Base-by-base conservation (phyloP, 306 rosid genomes). In the Cicer cuneatum region DNA sequence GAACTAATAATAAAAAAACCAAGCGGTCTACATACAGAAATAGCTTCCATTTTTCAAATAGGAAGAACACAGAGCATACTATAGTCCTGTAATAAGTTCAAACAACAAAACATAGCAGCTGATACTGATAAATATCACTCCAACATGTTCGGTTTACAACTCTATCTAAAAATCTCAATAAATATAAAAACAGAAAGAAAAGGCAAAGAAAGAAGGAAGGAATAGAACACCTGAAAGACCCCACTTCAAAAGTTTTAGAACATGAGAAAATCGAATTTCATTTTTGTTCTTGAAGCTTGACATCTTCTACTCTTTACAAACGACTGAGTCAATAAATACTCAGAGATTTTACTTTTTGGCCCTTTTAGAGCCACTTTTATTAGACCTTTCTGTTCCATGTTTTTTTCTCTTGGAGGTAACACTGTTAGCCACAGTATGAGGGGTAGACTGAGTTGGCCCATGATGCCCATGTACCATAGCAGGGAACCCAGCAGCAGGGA, bases 401-500 rank as follows among this genome's bases (percentile, higher is more conserved):
- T 67, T 81, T 47, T 67, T 83, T 67, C 86, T 64, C 19, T 78
- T 81, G 83, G 86, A 75, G 69, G 73, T 53, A 58, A 56, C 72
- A 72, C 78, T 80, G 81, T 76, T 60, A 67, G 70, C 69, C 61
- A 77, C 71, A 86, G 79, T 66, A 72, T 63, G 73, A 56, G 78
- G 49, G 86, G 86, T 58, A 85, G 92, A 38, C 73, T 78, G 81
- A 81, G 80, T 63, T 80, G 92, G 93, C 90, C 89, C 63, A 71
- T 82, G 88, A 86, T 81, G 87, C 90, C 97, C 98, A 87, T 57
- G 66, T 81, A 82, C 97, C 97, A 87, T 33, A 93, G 96, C 98
- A 93, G 98, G 98, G 98, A 93, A 93, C 90, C 98, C 98, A 93
- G 71, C 98, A 91, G 98, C 98, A 93, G 98, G 97, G 93, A 87